Conservation (phyloP, 2,329 filamentous ascomycete genomes). For the Xylaria digitata region DNA sequence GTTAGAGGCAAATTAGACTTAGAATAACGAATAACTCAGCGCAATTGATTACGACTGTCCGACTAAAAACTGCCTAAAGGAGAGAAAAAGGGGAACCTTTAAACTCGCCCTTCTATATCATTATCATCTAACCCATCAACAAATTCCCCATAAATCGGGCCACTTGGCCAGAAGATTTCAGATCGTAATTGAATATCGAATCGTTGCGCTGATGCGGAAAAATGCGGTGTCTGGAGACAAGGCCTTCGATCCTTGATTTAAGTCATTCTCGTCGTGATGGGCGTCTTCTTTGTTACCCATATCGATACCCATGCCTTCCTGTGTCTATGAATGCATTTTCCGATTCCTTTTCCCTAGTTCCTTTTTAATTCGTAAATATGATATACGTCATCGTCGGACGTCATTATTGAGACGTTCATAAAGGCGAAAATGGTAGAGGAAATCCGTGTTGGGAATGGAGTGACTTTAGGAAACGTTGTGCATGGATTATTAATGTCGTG, state of each 20-base stretch:
- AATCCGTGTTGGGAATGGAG: no score
- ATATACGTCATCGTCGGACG: background rate
- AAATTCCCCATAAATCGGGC: background rate
- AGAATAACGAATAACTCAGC: conserved; percentile 10
- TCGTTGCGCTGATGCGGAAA: background rate
- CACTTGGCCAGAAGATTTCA: background rate
- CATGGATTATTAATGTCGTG: no score
- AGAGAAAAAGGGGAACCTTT: background rate
- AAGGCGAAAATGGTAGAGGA: no score
- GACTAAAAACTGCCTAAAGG: background rate
- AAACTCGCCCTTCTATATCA: conserved; percentile 11
- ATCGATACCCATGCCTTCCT: background rate
- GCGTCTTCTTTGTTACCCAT: background rate
- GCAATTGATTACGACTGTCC: background rate
- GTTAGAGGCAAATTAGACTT: background rate
- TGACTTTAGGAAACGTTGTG: no score
- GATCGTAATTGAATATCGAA: background rate
- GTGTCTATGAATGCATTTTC: background rate
- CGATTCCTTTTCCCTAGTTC: background rate
- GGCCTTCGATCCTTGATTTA: background rate
- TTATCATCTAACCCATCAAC: conserved; percentile 14
- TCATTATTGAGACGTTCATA: no score
- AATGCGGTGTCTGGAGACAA: background rate
- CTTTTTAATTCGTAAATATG: background rate
- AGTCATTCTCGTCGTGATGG: background rate